phyloP scores from a whole-genome alignment of 768 basidiomycete species.

The Rhizopogon sp. region DNA sequence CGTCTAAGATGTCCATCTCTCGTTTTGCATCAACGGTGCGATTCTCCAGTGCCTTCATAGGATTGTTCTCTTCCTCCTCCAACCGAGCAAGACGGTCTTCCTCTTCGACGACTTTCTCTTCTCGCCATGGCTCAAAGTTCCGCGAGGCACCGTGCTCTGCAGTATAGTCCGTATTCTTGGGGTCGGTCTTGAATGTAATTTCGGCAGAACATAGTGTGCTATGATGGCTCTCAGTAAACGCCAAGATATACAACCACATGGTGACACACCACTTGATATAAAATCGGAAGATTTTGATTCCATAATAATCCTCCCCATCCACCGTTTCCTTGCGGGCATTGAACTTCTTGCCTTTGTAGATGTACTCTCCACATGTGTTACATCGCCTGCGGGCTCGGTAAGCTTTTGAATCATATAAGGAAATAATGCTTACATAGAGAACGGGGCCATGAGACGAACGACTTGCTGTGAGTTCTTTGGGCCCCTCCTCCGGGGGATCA shows the following conservation, averaged over 20 bases:
- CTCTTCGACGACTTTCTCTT: slow-evolving; percentile 71
- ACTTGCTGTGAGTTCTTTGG: slow-evolving; percentile 96
- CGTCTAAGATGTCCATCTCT: slow-evolving; percentile 98
- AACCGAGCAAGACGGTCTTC: slow-evolving; percentile 80
- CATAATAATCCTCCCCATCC: slow-evolving; percentile 94
- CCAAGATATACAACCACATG: slow-evolving; percentile 21
- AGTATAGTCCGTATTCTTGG: slow-evolving; percentile 91
- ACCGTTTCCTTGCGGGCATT: slow-evolving; percentile 99
- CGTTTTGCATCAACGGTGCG: slow-evolving; percentile 88
- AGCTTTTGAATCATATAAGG: neutral
- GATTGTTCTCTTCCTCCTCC: slow-evolving; percentile 92
- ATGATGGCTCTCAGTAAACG: slow-evolving; percentile 10
- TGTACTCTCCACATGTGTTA: slow-evolving; percentile 96
- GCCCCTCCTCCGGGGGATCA: slow-evolving; percentile 86
- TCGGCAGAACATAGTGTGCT: slow-evolving; percentile 96
- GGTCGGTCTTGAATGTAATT: slow-evolving; percentile 99
- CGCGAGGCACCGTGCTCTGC: slow-evolving; percentile 97
- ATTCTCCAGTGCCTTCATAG: slow-evolving; percentile 96
- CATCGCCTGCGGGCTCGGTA: slow-evolving; percentile 56
- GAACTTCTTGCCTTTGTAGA: slow-evolving; percentile 99
- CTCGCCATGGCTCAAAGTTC: slow-evolving; percentile 97
- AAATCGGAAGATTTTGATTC: slow-evolving; percentile 94
- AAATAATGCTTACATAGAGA: slow-evolving; percentile 73
- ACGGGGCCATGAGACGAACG: slow-evolving; percentile 98
- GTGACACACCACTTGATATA: slow-evolving; percentile 81